Conservation (phyloP, 805 yeast genomes). For the Ogataea degrootiae region DNA sequence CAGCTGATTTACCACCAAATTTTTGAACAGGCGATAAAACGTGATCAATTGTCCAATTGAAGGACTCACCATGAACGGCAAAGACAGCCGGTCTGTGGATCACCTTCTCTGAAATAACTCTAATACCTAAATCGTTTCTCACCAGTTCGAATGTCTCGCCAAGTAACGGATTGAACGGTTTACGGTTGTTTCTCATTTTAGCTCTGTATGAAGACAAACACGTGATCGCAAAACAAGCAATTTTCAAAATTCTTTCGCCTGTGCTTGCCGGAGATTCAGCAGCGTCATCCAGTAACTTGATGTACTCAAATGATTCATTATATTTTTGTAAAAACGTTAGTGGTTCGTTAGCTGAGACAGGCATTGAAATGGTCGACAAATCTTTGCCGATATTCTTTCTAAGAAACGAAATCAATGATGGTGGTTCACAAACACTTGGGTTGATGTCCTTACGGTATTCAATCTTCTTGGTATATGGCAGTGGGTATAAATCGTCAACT, state of each 20-base stretch:
- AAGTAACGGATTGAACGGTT: conserved; percentile 90
- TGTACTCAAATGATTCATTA: conserved; percentile 76
- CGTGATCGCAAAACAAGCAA: conserved; percentile 82
- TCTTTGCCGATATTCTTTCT: conserved; percentile 93
- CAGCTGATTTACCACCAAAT: conserved; percentile 93
- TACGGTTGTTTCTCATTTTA: conserved; percentile 72
- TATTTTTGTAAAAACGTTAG: conserved; percentile 73
- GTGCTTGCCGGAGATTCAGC: conserved; percentile 40
- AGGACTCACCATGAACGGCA: conserved; percentile 73
- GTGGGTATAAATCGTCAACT: conserved; percentile 53
- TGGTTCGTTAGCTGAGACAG: conserved; percentile 93
- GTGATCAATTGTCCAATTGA: conserved; percentile 61
- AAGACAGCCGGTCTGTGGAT: conserved; percentile 81
- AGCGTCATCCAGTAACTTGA: conserved; percentile 61
- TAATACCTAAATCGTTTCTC: conserved; percentile 72
- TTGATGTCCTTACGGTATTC: conserved; percentile 55
- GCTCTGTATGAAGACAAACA: conserved; percentile 65
- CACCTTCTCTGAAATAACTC: conserved; percentile 82
- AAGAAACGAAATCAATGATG: conserved; percentile 72
- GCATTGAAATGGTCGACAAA: conserved; percentile 80
- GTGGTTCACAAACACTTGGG: conserved; percentile 64
- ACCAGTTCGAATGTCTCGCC: conserved; percentile 93
- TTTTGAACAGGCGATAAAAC: conserved; percentile 76
- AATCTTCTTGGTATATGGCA: conserved; percentile 45
- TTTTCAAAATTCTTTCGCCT: conserved; percentile 56